Evolutionary conservation across 140 eudicot genomes (phyloP), one percentile per base, ranked within the genome.

Genomic region (Senecio squalidus): DNA sequence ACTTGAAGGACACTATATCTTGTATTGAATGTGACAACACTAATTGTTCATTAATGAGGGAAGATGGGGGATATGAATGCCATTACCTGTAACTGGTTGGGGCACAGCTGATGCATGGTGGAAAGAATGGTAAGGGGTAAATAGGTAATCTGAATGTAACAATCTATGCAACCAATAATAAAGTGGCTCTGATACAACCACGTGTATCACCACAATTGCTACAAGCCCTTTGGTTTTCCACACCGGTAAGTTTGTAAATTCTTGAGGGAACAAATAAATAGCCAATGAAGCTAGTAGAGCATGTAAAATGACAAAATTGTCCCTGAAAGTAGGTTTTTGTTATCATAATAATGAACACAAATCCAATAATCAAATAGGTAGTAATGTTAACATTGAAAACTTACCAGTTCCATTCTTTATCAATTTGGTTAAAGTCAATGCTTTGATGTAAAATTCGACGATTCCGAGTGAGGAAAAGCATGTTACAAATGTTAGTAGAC

Each of bases 91-190:
- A 54, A 72, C 85, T 1, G 97, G 89, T 34, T 85, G 93, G n/a
- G 91, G 97, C 6, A 85, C 86, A 34, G 80, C 53, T 38, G 97
- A 89, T 33, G 84, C 77, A 60, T 89, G 97, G 65, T 89, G 93
- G 31, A 85, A 73, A 14, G 86, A 76, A 66, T 89, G 97, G 69
- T 82, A 89, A 51, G 62, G 76, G 48, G 64, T 24, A 75, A 80
- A 85, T 25, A 89, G 81, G 72, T 69, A 66, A 51, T 44, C 47
- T 54, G 82, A 76, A 60, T 89, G 97, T 28, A 89, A 62, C 18
- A 46, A 60, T 78, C 75, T 89, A 60, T 89, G 97, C 36, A 50
- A 30, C 72, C 56, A 63, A 64, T 89, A 89, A 67, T 80, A 89
- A 11, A 89, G 44, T 8, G 97, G 95, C 74, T 89, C 97, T 43